Conservation (phyloP, 2,329 filamentous ascomycete genomes). For the Rutstroemia sp. region DNA sequence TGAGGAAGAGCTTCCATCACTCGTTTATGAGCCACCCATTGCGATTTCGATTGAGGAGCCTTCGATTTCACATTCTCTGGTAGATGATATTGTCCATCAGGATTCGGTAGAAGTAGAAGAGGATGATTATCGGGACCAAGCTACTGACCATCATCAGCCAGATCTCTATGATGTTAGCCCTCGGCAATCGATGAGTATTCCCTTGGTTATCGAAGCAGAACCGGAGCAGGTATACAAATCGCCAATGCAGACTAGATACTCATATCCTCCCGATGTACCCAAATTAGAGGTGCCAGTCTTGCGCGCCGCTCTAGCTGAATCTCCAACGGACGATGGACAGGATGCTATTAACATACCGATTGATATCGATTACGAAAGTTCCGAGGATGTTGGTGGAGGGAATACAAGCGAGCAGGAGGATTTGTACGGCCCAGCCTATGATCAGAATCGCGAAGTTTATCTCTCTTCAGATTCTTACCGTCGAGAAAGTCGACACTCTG, state of each 20-base stretch:
- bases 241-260: not conserved
- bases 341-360: slow-evolving; percentile 24
- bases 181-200: not conserved
- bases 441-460: slow-evolving; percentile 14
- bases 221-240: not conserved
- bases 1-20: not conserved
- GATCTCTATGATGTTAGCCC: not conserved
- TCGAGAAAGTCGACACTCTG: slow-evolving; percentile 20
- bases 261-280: slow-evolving; percentile 8
- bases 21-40: not conserved
- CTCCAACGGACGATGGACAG: slow-evolving; percentile 16
- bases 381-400: slow-evolving; percentile 18
- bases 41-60: not conserved
- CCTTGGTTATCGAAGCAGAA: slow-evolving; percentile 1
- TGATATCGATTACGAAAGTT: slow-evolving; percentile 29
- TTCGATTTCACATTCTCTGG: not conserved
- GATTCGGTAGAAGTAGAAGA: not conserved
- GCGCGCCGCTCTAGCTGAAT: slow-evolving; percentile 20
- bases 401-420: slow-evolving; percentile 13
- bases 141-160: not conserved
- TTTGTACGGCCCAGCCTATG: slow-evolving; percentile 15
- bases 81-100: not conserved
- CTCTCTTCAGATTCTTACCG: slow-evolving; percentile 16
- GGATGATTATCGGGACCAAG: not conserved
- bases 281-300: slow-evolving; percentile 21